Evolutionary conservation across 1,139 yeast species (phyloP).

Genomic region (Yamadazyma mexicana): DNA sequence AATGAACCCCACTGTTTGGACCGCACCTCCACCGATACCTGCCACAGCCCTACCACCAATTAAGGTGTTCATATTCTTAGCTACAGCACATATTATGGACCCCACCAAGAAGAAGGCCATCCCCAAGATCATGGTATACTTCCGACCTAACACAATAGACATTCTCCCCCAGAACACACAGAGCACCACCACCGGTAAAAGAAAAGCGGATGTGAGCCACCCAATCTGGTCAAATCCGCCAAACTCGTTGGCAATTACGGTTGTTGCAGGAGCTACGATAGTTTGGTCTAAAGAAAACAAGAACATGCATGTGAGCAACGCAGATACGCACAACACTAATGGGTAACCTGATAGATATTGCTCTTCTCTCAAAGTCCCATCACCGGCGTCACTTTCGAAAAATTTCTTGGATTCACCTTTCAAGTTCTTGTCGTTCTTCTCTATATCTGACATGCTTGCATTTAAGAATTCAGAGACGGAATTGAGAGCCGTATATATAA

Average conservation of each 20-base stretch:
- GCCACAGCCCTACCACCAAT: slow-evolving; percentile 41
- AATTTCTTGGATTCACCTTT: too few species aligned
- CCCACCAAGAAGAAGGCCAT: slow-evolving; percentile 38
- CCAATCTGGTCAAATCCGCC: slow-evolving; percentile 52
- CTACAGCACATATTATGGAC: slow-evolving; percentile 38
- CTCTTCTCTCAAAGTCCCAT: slow-evolving; percentile 40
- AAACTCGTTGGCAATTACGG: slow-evolving; percentile 39
- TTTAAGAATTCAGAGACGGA: too few species aligned
- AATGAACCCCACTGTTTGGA: slow-evolving; percentile 27
- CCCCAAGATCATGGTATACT: slow-evolving; percentile 35
- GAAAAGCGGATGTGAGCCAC: slow-evolving; percentile 62
- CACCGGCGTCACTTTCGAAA: slow-evolving; percentile 42
- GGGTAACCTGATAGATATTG: slow-evolving; percentile 34
- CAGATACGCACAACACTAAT: slow-evolving; percentile 25
- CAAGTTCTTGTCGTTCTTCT: not conserved
- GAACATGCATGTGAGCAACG: slow-evolving; percentile 33
- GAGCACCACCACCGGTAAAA: slow-evolving; percentile 42
- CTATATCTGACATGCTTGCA: not conserved
- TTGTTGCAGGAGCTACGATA: slow-evolving; percentile 36
- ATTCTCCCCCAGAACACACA: slow-evolving; percentile 40
- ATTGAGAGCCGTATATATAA: too few species aligned
- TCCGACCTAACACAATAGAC: slow-evolving; percentile 49
- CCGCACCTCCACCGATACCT: slow-evolving; percentile 37
- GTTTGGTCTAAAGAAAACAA: slow-evolving; percentile 43
- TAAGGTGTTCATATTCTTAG: slow-evolving; percentile 33